Base-by-base conservation (phyloP, 192 early-diverging fungal species). In the Backusella westeae region DNA sequence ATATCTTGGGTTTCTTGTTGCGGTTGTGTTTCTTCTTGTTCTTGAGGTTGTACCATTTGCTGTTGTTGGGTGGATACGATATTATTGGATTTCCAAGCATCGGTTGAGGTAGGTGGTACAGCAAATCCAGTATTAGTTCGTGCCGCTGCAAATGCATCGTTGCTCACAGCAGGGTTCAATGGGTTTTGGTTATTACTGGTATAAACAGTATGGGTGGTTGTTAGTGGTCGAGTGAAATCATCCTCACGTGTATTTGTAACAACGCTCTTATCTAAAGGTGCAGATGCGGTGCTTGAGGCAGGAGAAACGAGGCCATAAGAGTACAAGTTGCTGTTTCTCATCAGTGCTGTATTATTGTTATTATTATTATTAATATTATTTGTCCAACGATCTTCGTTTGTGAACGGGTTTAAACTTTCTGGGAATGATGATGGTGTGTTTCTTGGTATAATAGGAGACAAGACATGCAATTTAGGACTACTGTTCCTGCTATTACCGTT, bases 391-490 rank as follows among this genome's bases (percentile, higher is more conserved):
- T 69, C 56, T 26, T 63, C 56, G 10, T 23, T 63, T 4, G 56
- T 29, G 23, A 63, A 63, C 12, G 21, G 56, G 2, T 29, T 63
- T 63, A 29, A 29, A 4, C 9, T 63, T 26, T 63, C 26, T 10
- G 23, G 21, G 23, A 63, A 29, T 19, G 67, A 69, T 10, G 19
- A 23, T 38, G 34, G 4, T 53, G 71, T n/a, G 19, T 34, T 53
- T 72, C 46, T 72, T 34, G 32, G 46, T 53, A 69, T 69, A 14
- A 69, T 38, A 14, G 68, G 68, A 38, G 68, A 69, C 9, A 69
- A 9, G n/a, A 69, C 68, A 23, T 69, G 68, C 3, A 69, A 10
- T 69, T 69, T 69, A 41, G 68, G 68, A 69, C 68, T 69, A 10
- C 35, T 53, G 9, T 34, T 53, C 8, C 44, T 26, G 35, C 46